Conservation (phyloP, 441 rosid species). For the Pelargonium fulgidum region DNA sequence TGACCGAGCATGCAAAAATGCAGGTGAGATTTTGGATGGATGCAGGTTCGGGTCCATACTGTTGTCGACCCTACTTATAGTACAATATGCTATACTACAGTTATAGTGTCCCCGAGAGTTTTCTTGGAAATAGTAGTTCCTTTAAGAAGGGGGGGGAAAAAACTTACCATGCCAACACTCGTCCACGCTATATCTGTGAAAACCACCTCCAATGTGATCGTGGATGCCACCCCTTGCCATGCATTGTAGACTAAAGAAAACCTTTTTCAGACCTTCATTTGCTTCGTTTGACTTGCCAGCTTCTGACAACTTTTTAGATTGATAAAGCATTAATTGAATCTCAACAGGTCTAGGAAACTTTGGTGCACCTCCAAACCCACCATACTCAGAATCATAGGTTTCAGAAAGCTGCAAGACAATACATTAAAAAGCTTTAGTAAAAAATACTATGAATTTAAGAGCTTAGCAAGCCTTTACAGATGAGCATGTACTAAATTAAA, state of each 20-base stretch:
- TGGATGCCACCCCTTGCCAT: slow-evolving; percentile 95
- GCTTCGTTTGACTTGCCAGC: slow-evolving; percentile 43
- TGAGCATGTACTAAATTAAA: too few species aligned
- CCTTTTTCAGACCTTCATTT: slow-evolving; percentile 42
- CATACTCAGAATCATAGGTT: slow-evolving; percentile 61
- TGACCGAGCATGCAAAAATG: too few species aligned
- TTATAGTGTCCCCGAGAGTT: neutral
- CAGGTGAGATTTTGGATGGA: too few species aligned
- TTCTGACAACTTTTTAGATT: slow-evolving; percentile 61
- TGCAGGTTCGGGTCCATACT: too few species aligned
- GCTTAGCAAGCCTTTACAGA: too few species aligned
- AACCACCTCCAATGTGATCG: slow-evolving; percentile 93
- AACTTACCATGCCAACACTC: slow-evolving; percentile 90
- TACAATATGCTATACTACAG: neutral
- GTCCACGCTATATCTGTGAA: slow-evolving; percentile 94
- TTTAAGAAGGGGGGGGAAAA: neutral
- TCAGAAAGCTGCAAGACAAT: slow-evolving; percentile 56
- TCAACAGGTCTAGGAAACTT: slow-evolving; percentile 98
- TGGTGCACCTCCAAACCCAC: slow-evolving; percentile 95
- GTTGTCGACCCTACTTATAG: too few species aligned
- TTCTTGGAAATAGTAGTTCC: neutral
- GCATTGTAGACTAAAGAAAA: slow-evolving; percentile 68
- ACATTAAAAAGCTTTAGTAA: neutral
- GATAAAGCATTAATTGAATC: slow-evolving; percentile 80
- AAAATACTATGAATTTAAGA: neutral